Base-by-base conservation (phyloP, 768 basidiomycete species). In the Termitomyces sp. region DNA sequence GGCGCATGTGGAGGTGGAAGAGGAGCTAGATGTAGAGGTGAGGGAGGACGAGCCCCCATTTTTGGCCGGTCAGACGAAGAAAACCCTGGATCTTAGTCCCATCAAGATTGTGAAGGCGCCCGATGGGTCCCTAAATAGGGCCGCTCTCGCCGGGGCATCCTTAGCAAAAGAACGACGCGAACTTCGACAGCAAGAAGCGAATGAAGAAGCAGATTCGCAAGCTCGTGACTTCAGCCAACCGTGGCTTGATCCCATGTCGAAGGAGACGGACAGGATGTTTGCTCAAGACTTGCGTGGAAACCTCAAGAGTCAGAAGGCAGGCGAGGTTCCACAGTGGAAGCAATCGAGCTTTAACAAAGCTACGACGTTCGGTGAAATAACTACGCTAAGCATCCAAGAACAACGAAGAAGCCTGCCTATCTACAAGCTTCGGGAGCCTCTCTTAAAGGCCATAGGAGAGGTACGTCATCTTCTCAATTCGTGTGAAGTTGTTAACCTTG, bases 61-160 rank as follows among this genome's bases (percentile, higher is more conserved):
- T 83, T 75, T 99, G 22, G 86, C 91, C 14, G 97, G 97, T 16
- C 97, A 98, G 75, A 97, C 95, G 56, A 97, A 97, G 74, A 86
- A 89, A 57, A 95, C 95, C 1, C 82, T 98, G 24, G 94, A 98
- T 61, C 82, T 99, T 34, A 95, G 93, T 68, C 97, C 97, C 0
- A 94, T 98, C 64, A 98, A 98, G 73, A 91, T 99, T 61, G 91
- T 99, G 68, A 98, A 98, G 70, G 97, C 97, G 22, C 97, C 97
- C 0, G 97, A 99, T 74, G 97, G 97, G 20, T 95, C 95, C 6
- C 71, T 99, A 58, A 99, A 99, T 66, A 82, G 97, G 59, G 95
- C 97, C 20, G 97, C 97, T 5, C 81, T 98, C 39, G 91, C 93
- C 1, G 95, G 96, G 22, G 94, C 95, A 24, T 87, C 95, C 2